phyloP scores from a whole-genome alignment of 345 rosid genomes.

The Rhizophora mangle region DNA sequence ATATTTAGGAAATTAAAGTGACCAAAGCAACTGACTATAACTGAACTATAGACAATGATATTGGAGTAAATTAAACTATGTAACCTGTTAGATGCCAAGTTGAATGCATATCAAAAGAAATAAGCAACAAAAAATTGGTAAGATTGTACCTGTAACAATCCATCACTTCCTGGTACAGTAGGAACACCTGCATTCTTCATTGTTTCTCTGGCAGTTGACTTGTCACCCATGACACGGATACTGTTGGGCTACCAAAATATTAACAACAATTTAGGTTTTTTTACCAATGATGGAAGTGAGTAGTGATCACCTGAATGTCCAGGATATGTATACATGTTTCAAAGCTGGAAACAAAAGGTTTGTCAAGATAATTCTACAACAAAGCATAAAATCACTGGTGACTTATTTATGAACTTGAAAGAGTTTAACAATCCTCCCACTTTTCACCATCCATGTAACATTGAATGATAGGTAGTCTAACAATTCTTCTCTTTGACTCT shows the following conservation, averaged over 20 bases:
- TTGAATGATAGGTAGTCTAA: too few species aligned
- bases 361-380: too few species aligned
- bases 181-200: slow-evolving; percentile 99
- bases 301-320: background rate
- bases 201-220: slow-evolving; percentile 96
- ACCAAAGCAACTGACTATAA: too few species aligned
- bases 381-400: too few species aligned
- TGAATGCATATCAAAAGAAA: slow-evolving; percentile 9
- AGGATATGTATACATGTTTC: background rate
- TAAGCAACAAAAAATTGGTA: background rate
- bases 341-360: too few species aligned
- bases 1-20: too few species aligned
- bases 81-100: background rate
- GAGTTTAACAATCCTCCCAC: too few species aligned
- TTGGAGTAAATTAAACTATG: background rate
- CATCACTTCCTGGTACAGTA: slow-evolving; percentile 98
- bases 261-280: slow-evolving; percentile 1
- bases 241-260: slow-evolving; percentile 77
- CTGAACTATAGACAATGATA: too few species aligned
- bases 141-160: slow-evolving; percentile 65
- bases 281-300: background rate
- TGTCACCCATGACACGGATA: slow-evolving; percentile 97
- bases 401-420: too few species aligned
- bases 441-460: too few species aligned
- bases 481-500: too few species aligned